phyloP scores from a whole-genome alignment of 1,284 basidiomycete genomes.

The Uromyces viciae-fabae region DNA sequence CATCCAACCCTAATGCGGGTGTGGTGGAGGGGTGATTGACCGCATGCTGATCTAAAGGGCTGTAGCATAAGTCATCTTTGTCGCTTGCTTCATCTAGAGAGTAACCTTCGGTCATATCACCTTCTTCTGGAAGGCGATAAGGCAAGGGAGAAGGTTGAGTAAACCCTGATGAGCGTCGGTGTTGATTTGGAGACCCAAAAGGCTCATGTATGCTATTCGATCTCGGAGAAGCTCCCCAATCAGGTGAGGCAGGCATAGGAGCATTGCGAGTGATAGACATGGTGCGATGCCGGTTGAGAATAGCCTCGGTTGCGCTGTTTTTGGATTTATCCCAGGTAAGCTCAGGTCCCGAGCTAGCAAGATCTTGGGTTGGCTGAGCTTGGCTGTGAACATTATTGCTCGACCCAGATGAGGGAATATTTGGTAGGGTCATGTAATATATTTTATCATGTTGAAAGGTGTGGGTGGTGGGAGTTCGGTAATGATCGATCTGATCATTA shows the following conservation, averaged over 20 bases:
- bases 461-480: background rate
- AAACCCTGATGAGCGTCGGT: background rate
- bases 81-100: conserved; percentile 27
- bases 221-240: background rate
- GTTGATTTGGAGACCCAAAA: background rate
- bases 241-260: background rate
- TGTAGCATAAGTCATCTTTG: background rate
- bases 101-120: conserved; percentile 41
- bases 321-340: conserved; percentile 26
- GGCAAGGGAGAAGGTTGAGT: conserved; percentile 13
- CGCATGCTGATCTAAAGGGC: background rate
- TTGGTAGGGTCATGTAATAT: conserved; percentile 33
- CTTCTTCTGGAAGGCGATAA: conserved; percentile 19
- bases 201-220: background rate
- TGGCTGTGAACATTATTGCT: background rate
- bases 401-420: conserved; percentile 8
- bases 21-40: background rate
- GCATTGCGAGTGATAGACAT: background rate
- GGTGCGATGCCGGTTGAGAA: background rate
- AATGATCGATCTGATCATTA: background rate
- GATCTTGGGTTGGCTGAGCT: conserved; percentile 8
- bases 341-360: background rate
- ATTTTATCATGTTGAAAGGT: conserved; percentile 8
- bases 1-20: background rate
- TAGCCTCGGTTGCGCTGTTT: background rate